Conservation (phyloP, 1,284 basidiomycete species). For the Melampsora larici-populina region DNA sequence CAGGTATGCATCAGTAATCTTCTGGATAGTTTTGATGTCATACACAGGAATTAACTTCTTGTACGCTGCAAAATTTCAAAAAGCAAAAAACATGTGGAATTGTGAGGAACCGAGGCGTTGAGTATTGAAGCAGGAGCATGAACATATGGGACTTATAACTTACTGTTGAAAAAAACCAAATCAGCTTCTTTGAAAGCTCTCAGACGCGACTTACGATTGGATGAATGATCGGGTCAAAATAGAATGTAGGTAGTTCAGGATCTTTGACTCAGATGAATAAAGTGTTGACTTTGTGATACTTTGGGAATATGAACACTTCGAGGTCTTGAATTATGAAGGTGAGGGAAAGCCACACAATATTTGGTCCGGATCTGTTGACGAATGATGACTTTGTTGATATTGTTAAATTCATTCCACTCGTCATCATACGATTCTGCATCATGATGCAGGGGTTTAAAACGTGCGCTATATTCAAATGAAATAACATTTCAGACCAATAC, state of each 20-base stretch:
- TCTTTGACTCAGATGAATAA: slow-evolving; percentile 99
- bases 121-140: neutral
- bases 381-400: slow-evolving; percentile 99
- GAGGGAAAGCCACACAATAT: slow-evolving; percentile 99
- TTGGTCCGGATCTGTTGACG: slow-evolving; percentile 98
- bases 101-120: slow-evolving; percentile 11
- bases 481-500: slow-evolving; percentile 45
- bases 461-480: slow-evolving; percentile 12
- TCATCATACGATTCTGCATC: slow-evolving; percentile 98
- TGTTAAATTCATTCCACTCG: slow-evolving; percentile 99
- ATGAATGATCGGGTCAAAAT: slow-evolving; percentile 91
- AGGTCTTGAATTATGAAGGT: slow-evolving; percentile 96
- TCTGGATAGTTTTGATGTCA: slow-evolving; percentile 96
- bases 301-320: slow-evolving; percentile 85
- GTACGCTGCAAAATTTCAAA: slow-evolving; percentile 59
- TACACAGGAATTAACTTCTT: slow-evolving; percentile 97
- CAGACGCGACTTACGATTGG: slow-evolving; percentile 59
- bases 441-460: slow-evolving; percentile 58
- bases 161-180: slow-evolving; percentile 63
- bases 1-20: slow-evolving; percentile 82
- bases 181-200: slow-evolving; percentile 96
- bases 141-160: slow-evolving; percentile 5
- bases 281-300: slow-evolving; percentile 90
- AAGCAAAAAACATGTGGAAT: slow-evolving; percentile 58
- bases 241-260: slow-evolving; percentile 98